A percentile compares a stretch with the other conserved stretches of the same genome.
phyloP scores from a whole-genome alignment of 805 yeast genomes.

The Cyberlindnera veronae region DNA sequence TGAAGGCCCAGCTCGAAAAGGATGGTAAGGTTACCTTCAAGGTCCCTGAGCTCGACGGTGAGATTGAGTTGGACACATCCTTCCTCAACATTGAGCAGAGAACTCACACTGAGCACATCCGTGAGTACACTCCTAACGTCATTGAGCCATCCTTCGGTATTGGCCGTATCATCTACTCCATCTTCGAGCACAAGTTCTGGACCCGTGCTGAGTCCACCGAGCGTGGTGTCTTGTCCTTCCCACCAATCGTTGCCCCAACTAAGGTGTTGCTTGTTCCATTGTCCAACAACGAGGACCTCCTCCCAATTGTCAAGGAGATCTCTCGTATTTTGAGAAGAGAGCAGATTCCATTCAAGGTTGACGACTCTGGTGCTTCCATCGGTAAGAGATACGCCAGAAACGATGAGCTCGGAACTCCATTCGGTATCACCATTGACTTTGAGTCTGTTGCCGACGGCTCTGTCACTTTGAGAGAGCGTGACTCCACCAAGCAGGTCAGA shows the following conservation, averaged over 20 bases:
- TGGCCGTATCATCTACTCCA: slow-evolving; percentile 91
- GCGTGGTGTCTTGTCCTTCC: slow-evolving; percentile 88
- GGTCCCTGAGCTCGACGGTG: slow-evolving; percentile 58
- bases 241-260: slow-evolving; percentile 96
- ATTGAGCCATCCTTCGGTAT: slow-evolving; percentile 99
- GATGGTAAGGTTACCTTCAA: slow-evolving; percentile 62
- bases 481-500: slow-evolving; percentile 93
- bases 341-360: slow-evolving; percentile 92
- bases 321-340: slow-evolving; percentile 68
- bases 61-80: slow-evolving; percentile 67
- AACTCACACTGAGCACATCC: slow-evolving; percentile 80
- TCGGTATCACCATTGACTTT: slow-evolving; percentile 95
- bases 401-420: slow-evolving; percentile 98
- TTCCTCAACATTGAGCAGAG: slow-evolving; percentile 75
- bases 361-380: slow-evolving; percentile 94
- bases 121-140: slow-evolving; percentile 95
- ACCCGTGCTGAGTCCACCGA: slow-evolving; percentile 84
- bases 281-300: slow-evolving; percentile 76
- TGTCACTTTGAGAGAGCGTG: slow-evolving; percentile 95
- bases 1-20: slow-evolving; percentile 60
- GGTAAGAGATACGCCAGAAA: slow-evolving; percentile 98
- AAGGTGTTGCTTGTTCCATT: slow-evolving; percentile 94
- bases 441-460: slow-evolving; percentile 85
- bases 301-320: slow-evolving; percentile 68
- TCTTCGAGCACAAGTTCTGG: slow-evolving; percentile 96